A percentile compares a stretch with the other conserved stretches of the same genome.
These are phyloP conservation scores for Aphanoascus verrucosus DNA, from an alignment of 2,329 filamentous ascomycete species.

Conservation along the genomic window DNA sequence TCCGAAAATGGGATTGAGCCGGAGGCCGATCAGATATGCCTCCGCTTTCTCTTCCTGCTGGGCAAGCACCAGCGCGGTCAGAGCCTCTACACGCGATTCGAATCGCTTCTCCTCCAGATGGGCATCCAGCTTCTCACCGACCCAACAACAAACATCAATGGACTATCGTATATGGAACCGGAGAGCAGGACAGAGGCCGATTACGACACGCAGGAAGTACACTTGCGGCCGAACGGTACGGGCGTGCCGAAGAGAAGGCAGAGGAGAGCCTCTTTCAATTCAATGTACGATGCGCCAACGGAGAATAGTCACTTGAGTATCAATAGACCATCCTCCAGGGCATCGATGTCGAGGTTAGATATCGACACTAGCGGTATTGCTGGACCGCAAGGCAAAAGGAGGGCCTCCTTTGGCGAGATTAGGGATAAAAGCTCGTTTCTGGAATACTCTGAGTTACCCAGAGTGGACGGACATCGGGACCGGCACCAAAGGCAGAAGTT, in stretches of 20 bases:
- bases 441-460: background rate
- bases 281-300: constrained; percentile 41
- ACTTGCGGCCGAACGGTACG: constrained; percentile 8
- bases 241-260: constrained; percentile 17
- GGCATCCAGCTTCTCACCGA: constrained; percentile 55
- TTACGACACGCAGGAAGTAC: background rate
- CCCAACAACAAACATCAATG: constrained; percentile 6
- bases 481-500: background rate
- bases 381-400: constrained; percentile 1
- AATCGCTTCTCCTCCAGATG: constrained; percentile 55
- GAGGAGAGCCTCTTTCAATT: constrained; percentile 47
- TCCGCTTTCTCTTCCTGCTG: constrained; percentile 69
- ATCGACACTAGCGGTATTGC: constrained; percentile 17
- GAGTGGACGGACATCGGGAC: background rate
- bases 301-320: constrained; percentile 40
- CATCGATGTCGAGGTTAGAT: constrained; percentile 35
- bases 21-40: constrained; percentile 64
- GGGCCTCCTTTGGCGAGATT: constrained; percentile 1
- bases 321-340: constrained; percentile 33
- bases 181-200: constrained; percentile 17
- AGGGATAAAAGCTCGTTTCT: background rate
- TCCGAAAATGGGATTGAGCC: constrained; percentile 57
- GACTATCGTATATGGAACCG: constrained; percentile 15
- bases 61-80: constrained; percentile 47
- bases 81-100: constrained; percentile 59